Conservation (phyloP, 2,329 filamentous ascomycete species). For the Tolypocladium inflatum region DNA sequence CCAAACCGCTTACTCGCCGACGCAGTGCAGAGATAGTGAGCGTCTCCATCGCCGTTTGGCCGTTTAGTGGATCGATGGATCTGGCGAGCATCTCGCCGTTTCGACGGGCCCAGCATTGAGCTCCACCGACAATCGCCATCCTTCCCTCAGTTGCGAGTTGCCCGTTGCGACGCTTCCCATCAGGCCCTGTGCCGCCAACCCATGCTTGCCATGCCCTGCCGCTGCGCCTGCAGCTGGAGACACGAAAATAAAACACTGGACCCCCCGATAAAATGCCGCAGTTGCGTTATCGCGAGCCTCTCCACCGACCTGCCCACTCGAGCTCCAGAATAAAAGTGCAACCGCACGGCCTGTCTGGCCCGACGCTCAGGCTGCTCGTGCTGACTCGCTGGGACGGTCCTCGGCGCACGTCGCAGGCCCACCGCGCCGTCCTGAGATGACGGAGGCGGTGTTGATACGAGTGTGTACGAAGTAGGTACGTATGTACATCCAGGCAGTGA, state of each 20-base stretch:
- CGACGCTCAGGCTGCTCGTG: background rate
- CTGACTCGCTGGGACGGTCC: conserved; percentile 2
- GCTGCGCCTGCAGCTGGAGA: conserved; percentile 9
- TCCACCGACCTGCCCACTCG: conserved; percentile 12
- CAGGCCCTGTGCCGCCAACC: background rate
- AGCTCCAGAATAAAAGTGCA: conserved; percentile 4
- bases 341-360: conserved; percentile 4
- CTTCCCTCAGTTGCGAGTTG: conserved; percentile 4
- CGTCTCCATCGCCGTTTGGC: background rate
- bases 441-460: conserved; percentile 12
- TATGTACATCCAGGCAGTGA: background rate
- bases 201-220: background rate
- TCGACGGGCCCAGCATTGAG: background rate
- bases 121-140: conserved; percentile 8
- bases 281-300: conserved; percentile 14
- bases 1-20: background rate
- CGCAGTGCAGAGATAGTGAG: background rate
- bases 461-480: background rate
- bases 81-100: conserved; percentile 3
- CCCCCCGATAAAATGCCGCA: conserved; percentile 20
- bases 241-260: conserved; percentile 17
- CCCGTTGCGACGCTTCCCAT: background rate
- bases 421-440: conserved; percentile 9
- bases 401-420: conserved; percentile 6
- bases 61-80: conserved; percentile 6